Evolutionary conservation across 805 yeast genomes (phyloP).

Genomic region (Cyberlindnera mississippiensis): DNA sequence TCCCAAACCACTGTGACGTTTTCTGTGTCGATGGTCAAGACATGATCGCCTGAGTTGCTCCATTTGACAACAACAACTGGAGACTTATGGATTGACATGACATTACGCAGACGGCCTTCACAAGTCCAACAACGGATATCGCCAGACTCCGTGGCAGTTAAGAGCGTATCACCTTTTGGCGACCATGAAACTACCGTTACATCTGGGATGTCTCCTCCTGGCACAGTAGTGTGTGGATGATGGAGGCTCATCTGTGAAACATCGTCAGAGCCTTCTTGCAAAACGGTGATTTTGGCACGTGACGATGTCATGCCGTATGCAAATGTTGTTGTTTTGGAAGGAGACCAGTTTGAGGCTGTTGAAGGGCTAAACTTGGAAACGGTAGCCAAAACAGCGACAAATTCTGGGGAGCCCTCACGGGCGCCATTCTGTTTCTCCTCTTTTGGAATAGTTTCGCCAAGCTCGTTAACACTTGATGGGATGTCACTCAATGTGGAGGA

Average conservation of each 20-base stretch:
- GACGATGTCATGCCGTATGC: slow-evolving; percentile 55
- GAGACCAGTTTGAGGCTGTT: slow-evolving; percentile 54
- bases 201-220: slow-evolving; percentile 17
- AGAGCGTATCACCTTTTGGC: slow-evolving; percentile 54
- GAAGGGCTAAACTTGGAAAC: slow-evolving; percentile 39
- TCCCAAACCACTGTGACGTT: slow-evolving; percentile 65
- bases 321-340: slow-evolving; percentile 38
- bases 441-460: too few species aligned
- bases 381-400: slow-evolving; percentile 37
- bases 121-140: slow-evolving; percentile 76
- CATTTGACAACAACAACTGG: slow-evolving; percentile 58
- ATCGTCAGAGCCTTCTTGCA: slow-evolving; percentile 22
- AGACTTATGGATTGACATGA: slow-evolving; percentile 46
- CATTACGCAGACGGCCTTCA: slow-evolving; percentile 60
- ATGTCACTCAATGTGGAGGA: not conserved
- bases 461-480: not conserved
- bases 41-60: slow-evolving; percentile 51
- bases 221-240: slow-evolving; percentile 34
- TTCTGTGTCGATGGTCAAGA: slow-evolving; percentile 58
- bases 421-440: slow-evolving; percentile 1
- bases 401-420: slow-evolving; percentile 23
- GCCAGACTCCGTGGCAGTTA: slow-evolving; percentile 67
- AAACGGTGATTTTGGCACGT: slow-evolving; percentile 40
- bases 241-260: slow-evolving; percentile 17
- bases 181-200: slow-evolving; percentile 54